Conservation (phyloP, 768 basidiomycete species). For the Tulasnella sp. region DNA sequence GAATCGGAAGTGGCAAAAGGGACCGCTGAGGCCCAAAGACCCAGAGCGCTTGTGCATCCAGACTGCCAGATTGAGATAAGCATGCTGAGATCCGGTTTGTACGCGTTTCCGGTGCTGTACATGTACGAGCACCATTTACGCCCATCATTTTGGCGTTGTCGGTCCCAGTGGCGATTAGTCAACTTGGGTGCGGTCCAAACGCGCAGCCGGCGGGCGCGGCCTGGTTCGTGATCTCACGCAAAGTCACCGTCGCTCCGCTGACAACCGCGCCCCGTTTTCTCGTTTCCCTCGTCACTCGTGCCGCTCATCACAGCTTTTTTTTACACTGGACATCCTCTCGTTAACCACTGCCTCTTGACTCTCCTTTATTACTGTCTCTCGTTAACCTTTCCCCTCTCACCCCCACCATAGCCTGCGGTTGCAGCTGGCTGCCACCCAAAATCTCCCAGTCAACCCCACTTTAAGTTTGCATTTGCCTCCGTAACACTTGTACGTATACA, state of each 20-base stretch:
- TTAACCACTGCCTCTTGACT: neutral
- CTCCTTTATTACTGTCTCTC: neutral
- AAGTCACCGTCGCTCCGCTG: neutral
- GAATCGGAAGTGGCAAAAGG: slow-evolving; percentile 4
- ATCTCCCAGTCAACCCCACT: neutral
- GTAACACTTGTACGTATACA: neutral
- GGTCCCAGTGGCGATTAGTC: neutral
- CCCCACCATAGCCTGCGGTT: neutral
- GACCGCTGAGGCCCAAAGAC: neutral
- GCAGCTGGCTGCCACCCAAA: slow-evolving; percentile 14
- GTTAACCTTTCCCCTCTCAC: neutral
- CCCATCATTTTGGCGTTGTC: neutral
- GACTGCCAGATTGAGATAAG: slow-evolving; percentile 7
- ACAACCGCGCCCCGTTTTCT: neutral
- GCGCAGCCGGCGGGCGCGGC: neutral
- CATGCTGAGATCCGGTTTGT: neutral
- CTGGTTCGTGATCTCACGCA: neutral
- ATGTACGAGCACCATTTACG: neutral
- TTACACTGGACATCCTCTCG: neutral
- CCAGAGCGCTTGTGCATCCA: slow-evolving; percentile 3
- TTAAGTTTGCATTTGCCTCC: neutral
- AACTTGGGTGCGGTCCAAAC: neutral
- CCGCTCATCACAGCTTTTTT: neutral
- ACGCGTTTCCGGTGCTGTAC: neutral
- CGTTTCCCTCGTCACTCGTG: neutral